Conservation (phyloP, 2,329 filamentous ascomycete genomes). For the Xylariales sp. region DNA sequence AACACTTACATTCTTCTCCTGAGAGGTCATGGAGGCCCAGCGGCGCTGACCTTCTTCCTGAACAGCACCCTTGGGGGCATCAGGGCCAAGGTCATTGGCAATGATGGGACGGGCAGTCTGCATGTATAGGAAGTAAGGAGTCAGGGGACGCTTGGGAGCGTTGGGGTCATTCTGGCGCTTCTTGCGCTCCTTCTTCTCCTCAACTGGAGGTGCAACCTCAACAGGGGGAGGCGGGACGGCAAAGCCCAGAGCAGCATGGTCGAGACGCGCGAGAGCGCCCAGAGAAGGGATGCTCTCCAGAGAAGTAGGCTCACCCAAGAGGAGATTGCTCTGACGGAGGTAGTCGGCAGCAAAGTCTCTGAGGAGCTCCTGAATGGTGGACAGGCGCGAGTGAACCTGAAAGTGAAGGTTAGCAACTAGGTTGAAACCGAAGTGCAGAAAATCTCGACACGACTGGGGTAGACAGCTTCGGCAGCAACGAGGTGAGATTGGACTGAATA, state of each 20-base stretch:
- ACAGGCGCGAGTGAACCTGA: slow-evolving; percentile 73
- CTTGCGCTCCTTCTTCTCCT: slow-evolving; percentile 84
- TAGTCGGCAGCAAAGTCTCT: slow-evolving; percentile 79
- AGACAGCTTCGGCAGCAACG: too few relatives aligned
- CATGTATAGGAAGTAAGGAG: slow-evolving; percentile 94
- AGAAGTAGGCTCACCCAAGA: slow-evolving; percentile 62
- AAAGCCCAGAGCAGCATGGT: slow-evolving; percentile 36
- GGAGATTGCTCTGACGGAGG: slow-evolving; percentile 80
- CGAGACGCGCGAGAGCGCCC: slow-evolving; percentile 42
- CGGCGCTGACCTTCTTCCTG: slow-evolving; percentile 81
- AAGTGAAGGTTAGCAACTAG: slow-evolving; percentile 24
- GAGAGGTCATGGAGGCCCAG: slow-evolving; percentile 73
- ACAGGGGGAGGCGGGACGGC: slow-evolving; percentile 17
- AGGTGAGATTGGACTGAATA: too few relatives aligned
- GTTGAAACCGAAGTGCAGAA: too few relatives aligned
- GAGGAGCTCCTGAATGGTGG: slow-evolving; percentile 74
- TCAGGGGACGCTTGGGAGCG: slow-evolving; percentile 89
- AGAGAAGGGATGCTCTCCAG: slow-evolving; percentile 37
- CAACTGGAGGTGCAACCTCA: slow-evolving; percentile 38
- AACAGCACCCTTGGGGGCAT: slow-evolving; percentile 78
- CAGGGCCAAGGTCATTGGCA: slow-evolving; percentile 69
- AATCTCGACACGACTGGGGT: too few relatives aligned
- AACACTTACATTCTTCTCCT: slow-evolving; percentile 59
- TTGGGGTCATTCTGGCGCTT: slow-evolving; percentile 86
- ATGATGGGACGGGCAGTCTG: slow-evolving; percentile 82